phyloP scores from a whole-genome alignment of 169 alveolate genomes.

The Eimeria praecox region DNA sequence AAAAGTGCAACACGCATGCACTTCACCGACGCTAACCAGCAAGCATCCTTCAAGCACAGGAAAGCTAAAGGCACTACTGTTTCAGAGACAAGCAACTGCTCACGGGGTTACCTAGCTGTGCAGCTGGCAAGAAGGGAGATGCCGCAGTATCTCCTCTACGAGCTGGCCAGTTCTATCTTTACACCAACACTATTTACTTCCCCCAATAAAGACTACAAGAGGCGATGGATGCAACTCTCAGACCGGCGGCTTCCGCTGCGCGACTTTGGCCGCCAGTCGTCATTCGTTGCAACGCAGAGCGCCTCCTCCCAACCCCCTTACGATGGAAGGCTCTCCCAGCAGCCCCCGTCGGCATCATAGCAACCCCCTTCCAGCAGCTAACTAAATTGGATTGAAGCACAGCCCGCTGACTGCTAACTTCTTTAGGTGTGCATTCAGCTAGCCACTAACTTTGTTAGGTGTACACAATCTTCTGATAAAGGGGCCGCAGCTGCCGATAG shows the following conservation, averaged over 20 bases:
- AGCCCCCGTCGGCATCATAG: background rate
- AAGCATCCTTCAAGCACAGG: background rate
- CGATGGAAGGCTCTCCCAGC: background rate
- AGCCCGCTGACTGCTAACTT: background rate
- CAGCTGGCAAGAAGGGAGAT: background rate
- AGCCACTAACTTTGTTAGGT: background rate
- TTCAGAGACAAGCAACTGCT: background rate
- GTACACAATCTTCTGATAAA: background rate
- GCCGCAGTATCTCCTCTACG: background rate
- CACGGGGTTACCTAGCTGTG: background rate
- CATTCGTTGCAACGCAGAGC: constrained; percentile 58
- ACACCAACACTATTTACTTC: background rate
- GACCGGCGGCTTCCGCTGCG: constrained; percentile 33
- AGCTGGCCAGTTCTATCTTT: background rate
- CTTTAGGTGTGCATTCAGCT: background rate
- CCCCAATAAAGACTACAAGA: background rate
- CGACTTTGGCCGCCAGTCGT: constrained; percentile 47
- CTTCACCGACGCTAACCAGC: background rate
- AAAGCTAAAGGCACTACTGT: background rate
- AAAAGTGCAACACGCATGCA: background rate
- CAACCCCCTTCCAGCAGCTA: background rate
- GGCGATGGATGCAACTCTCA: constrained; percentile 25
- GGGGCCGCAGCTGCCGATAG: background rate
- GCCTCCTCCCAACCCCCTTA: background rate
- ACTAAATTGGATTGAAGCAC: background rate